Evolutionary conservation across 2,329 filamentous ascomycete species (phyloP), one percentile per base, ranked within the genome.

Genomic region (Polychaeton citri): DNA sequence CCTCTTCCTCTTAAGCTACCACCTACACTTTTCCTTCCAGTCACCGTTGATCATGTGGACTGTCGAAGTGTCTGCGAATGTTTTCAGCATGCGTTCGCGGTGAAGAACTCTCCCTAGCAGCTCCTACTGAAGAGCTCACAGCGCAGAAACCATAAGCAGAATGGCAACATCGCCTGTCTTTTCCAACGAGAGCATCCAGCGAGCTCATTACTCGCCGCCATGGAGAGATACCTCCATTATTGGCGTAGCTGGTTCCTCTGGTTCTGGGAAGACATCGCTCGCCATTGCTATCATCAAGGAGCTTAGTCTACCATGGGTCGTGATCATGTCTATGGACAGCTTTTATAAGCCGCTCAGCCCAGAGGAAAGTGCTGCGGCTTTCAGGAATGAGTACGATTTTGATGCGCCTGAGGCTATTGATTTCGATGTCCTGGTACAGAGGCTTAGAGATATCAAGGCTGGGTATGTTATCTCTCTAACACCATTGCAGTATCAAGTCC

Each of bases 201-300:
- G 56, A 45, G 78, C 76, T 44, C 81, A 86, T 49, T 98, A 96
- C 62, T 81, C 79, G 43, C 90, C 90, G 42, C 90, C 90, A 58
- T 98, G 90, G 90, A 83, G 82, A 35, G 82, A 96, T 61, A 78
- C 94, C 49, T 88, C 83, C 63, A 95, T 98, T 52, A 95, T 98
- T 57, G 90, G 86, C 34, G 81, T 98, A 50, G 88, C 90, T 45
- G 90, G 90, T 24, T 90, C 84, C 61, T 96, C 88, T 19, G 90
- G 90, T 30, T 96, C 88, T 18, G 79, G 88, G 39, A 98, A 98
- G 68, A 95, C 88, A 5, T 95, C 87, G 5, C 66, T 98, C 36
- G 87, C 90, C 20, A 74, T 92, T 56, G 85, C 88, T 44, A 94
- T 98, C 49, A 83, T 96, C 45, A 79, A 74, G 50, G 79, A 82